Evolutionary conservation across 352 stramenopile genomes (phyloP), one percentile per base, ranked within the genome.

Genomic region (Phytophthora gonapodyides): DNA sequence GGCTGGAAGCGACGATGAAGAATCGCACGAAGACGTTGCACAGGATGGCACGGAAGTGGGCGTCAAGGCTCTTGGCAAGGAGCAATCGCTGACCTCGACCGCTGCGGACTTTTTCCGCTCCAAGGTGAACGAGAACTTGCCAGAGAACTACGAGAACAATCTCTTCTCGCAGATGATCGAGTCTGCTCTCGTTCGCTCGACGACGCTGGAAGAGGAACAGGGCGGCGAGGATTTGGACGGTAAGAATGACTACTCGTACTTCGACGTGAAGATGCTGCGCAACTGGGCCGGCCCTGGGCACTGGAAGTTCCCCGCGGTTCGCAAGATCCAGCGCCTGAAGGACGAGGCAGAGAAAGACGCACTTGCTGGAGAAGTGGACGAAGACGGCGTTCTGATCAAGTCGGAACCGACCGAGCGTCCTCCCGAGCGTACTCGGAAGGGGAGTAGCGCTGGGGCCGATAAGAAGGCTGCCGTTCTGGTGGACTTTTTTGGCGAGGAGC

Each of bases 201-300:
- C 70, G 9, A 71, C 67, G 5, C 42, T 76, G 17, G 68, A 76
- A 19, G 61, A 81, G 5, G 82, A 90, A 19, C 40, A 73, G 43
- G 70, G 54, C 41, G 53, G 37, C n/a, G 78, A 84, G 2, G 67
- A 78, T 53, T 45, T 64, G 3, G 73, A 82, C 10, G 69, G 67
- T 3, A 71, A 68, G 56, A 77, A 76, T 45, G 85, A 94, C 30
- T 94, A 94, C 50, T 91, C 83, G 45, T 94, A 91, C 56, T 94
- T 93, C 38, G 85, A 94, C 40, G 73, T 83, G 1, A 93, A 94
- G 57, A 73, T 91, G 75, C 70, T 94, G 24, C 84, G 87, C 15
- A 94, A 94, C 51, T 93, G 83, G 83, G 83, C 83, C 38, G 83
- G 83, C 4, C 83, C 85, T 10, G 73, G 70, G 2, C 82, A 94